These are phyloP conservation scores for Choiromyces venosus DNA, from an alignment of 495 filamentous ascomycete genomes.

Conservation along the genomic window DNA sequence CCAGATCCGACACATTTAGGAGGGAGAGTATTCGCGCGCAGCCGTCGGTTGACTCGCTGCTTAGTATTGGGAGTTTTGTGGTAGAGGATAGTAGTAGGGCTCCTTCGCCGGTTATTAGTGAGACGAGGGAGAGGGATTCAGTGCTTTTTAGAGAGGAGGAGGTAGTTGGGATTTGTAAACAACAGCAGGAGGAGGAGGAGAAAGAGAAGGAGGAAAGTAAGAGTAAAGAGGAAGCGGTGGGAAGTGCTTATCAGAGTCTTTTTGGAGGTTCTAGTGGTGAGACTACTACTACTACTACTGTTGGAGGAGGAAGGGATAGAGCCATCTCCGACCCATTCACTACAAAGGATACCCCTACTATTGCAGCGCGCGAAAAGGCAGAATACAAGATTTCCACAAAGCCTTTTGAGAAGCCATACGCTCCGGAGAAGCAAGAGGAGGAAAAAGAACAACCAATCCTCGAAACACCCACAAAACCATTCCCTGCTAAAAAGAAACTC, in stretches of 20 bases:
- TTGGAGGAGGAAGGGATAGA: conserved; percentile 2
- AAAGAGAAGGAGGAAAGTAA: not conserved
- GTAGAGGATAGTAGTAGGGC: conserved; percentile 8
- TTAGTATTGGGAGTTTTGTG: conserved; percentile 18
- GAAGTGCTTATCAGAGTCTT: conserved; percentile 24
- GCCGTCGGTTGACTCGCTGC: conserved; percentile 33
- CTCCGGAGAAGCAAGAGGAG: conserved; percentile 5
- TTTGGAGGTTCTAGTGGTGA: conserved; percentile 18
- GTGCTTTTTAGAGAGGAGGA: conserved; percentile 8
- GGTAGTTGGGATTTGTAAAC: conserved; percentile 1
- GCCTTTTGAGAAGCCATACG: conserved; percentile 5
- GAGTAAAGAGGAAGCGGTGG: conserved; percentile 5
- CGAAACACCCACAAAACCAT: conserved; percentile 4
- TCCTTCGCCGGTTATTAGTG: conserved; percentile 17
- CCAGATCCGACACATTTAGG: not conserved
- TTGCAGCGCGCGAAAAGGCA: not conserved
- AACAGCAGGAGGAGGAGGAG: too few species aligned
- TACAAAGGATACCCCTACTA: not conserved
- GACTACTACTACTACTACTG: not conserved
- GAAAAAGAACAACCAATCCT: not conserved
- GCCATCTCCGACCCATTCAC: conserved; percentile 11
- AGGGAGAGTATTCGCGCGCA: conserved; percentile 26
- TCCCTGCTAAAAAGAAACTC: conserved; percentile 11
- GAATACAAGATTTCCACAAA: conserved; percentile 1
- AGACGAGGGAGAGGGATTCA: conserved; percentile 19